These are phyloP conservation scores for Fomitopsis pinicola DNA, from an alignment of 1,284 basidiomycete species.

Conservation along the genomic window DNA sequence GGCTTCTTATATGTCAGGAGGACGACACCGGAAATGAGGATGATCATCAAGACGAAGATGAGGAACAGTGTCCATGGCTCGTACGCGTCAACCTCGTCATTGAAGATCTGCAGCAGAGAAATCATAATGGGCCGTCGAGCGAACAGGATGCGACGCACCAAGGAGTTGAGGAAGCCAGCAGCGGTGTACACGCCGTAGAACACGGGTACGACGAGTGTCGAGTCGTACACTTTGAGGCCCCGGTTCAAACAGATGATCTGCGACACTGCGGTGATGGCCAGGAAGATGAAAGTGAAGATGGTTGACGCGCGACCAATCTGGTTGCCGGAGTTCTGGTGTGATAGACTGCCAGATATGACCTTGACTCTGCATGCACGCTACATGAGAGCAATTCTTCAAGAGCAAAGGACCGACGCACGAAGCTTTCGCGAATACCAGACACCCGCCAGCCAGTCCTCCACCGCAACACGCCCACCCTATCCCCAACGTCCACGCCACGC, in stretches of 20 bases:
- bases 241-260: conserved; percentile 91
- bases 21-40: conserved; percentile 85
- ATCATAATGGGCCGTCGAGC: neutral
- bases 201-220: conserved; percentile 70
- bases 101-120: conserved; percentile 52
- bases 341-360: conserved; percentile 68
- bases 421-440: conserved; percentile 89
- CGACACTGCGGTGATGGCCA: conserved; percentile 75
- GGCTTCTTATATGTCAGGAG: conserved; percentile 83
- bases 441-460: conserved; percentile 83
- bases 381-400: neutral
- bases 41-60: conserved; percentile 78
- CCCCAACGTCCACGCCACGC: conserved; percentile 84
- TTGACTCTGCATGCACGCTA: conserved; percentile 51
- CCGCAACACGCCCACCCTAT: conserved; percentile 91
- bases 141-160: conserved; percentile 32
- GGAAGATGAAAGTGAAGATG: conserved; percentile 79
- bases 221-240: conserved; percentile 77
- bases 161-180: conserved; percentile 62
- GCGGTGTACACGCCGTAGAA: conserved; percentile 71
- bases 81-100: conserved; percentile 79
- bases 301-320: conserved; percentile 80
- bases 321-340: conserved; percentile 77
- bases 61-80: conserved; percentile 82
- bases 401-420: conserved; percentile 46